phyloP scores from a whole-genome alignment of 208 protist genomes.

The Leishmania arabica region DNA sequence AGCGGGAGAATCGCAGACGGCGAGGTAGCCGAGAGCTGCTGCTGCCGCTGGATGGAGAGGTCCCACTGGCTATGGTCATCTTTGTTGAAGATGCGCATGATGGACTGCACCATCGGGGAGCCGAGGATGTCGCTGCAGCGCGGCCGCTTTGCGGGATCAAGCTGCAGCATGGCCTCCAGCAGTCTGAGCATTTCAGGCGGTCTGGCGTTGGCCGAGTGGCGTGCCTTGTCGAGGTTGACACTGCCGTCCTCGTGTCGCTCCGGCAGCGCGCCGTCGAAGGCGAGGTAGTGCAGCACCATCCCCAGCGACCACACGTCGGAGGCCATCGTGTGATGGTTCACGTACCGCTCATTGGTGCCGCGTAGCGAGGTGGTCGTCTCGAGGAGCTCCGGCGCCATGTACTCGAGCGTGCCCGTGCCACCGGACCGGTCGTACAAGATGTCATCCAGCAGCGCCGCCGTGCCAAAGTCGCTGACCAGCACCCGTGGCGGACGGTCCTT shows the following conservation, averaged over 20 bases:
- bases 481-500: constrained; percentile 65
- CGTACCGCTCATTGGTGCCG: constrained; percentile 38
- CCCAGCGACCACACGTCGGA: constrained; percentile 90
- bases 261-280: constrained; percentile 65
- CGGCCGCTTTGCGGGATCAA: constrained; percentile 63
- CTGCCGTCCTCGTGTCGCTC: constrained; percentile 43
- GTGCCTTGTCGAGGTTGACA: constrained; percentile 46
- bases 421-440: constrained; percentile 70
- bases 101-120: constrained; percentile 75
- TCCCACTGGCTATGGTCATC: constrained; percentile 37
- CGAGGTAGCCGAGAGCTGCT: constrained; percentile 8
- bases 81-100: constrained; percentile 71
- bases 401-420: constrained; percentile 88
- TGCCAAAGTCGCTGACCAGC: constrained; percentile 90
- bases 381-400: constrained; percentile 91
- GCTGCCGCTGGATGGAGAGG: constrained; percentile 30
- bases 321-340: constrained; percentile 68
- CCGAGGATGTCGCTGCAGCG: constrained; percentile 77
- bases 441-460: constrained; percentile 68
- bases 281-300: constrained; percentile 89
- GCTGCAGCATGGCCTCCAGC: constrained; percentile 78
- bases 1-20: constrained; percentile 2
- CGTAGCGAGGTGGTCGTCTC: constrained; percentile 38
- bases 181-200: constrained; percentile 85
- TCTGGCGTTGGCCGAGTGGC: constrained; percentile 39